A percentile compares a stretch with the other conserved stretches of the same genome.
Conservation (phyloP, 2,329 filamentous ascomycete genomes). For the Aspergillus costaricaensis region DNA sequence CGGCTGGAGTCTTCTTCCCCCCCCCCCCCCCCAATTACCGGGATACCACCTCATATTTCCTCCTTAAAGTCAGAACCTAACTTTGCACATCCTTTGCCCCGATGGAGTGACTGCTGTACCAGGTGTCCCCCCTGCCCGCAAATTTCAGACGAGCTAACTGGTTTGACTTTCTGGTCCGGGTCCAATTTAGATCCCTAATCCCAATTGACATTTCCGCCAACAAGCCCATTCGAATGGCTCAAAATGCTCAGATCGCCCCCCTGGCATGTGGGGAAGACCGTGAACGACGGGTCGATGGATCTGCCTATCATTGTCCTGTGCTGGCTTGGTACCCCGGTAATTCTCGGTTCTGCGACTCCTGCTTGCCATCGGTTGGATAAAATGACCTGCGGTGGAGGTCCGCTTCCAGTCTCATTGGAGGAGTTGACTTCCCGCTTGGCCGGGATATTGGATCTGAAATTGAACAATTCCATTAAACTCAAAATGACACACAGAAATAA, state of each 20-base stretch:
- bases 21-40: background rate
- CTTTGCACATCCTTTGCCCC: background rate
- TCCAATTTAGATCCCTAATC: background rate
- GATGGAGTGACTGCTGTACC: background rate
- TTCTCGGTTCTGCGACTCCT: conserved; percentile 24
- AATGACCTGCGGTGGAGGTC: conserved; percentile 8
- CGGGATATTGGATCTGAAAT: conserved; percentile 5
- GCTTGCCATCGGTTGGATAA: conserved; percentile 19
- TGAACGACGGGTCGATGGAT: conserved; percentile 25
- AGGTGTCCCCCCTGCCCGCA: background rate
- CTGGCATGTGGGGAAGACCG: conserved; percentile 13
- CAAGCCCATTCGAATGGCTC: conserved; percentile 2
- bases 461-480: conserved; percentile 5
- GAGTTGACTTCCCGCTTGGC: background rate
- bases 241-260: conserved; percentile 6
- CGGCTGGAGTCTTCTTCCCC: background rate
- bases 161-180: conserved; percentile 2
- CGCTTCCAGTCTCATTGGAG: conserved; percentile 10
- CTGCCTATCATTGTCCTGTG: conserved; percentile 23
- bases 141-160: background rate
- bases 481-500: conserved; percentile 1
- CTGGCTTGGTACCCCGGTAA: conserved; percentile 11
- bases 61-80: background rate
- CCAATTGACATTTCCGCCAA: background rate
- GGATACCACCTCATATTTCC: background rate